Evolutionary conservation across 208 protist genomes (phyloP), one percentile per base, ranked within the genome.

Genomic region (Wallacemonas sp.): DNA sequence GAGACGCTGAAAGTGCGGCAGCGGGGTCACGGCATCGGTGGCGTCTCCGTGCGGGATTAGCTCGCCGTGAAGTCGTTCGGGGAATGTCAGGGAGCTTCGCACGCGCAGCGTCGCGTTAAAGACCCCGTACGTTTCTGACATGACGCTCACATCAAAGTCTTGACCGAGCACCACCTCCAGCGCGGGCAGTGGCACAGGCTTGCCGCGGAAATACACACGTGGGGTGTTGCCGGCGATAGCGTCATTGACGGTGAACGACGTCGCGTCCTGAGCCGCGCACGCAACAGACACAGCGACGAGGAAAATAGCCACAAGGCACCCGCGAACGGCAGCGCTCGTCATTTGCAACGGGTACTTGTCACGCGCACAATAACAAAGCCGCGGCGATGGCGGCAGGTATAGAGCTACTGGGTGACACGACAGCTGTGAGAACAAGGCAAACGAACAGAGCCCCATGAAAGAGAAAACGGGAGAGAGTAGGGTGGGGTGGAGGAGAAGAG

Each of bases 21-120:
- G 70, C 4, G 24, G 17, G 3, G 63, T 50, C 48, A 61, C 60
- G 9, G 21, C 38, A 4, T 26, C 48, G 12, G 55, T 27, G n/a
- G 73, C 66, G 37, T 71, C 70, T 5, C 81, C 84, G 45, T 78
- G 45, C 0, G 84, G 84, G 33, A 89, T 80, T 9, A 90, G 63
- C 74, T 93, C 83, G 12, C 83, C 87, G 24, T 84, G 73, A 13
- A 93, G 61, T 5, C 68, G 68, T 38, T 89, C 87, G n/a, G 78
- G 75, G 54, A 93, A 93, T 57, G 69, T 85, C 12, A 71, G 22
- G 0, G 83, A 90, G 27, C 39, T 52, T 2, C 55, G 69, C 29
- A 89, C 63, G 39, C 59, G 64, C 46, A 93, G 67, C 0, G 81
- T 91, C 13, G 83, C 87, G 57, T 93, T 93, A 45, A 93, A 93